A percentile compares a stretch with the other conserved stretches of the same genome.
phyloP scores from a whole-genome alignment of 768 basidiomycete genomes.

The Mycena belliarum region DNA sequence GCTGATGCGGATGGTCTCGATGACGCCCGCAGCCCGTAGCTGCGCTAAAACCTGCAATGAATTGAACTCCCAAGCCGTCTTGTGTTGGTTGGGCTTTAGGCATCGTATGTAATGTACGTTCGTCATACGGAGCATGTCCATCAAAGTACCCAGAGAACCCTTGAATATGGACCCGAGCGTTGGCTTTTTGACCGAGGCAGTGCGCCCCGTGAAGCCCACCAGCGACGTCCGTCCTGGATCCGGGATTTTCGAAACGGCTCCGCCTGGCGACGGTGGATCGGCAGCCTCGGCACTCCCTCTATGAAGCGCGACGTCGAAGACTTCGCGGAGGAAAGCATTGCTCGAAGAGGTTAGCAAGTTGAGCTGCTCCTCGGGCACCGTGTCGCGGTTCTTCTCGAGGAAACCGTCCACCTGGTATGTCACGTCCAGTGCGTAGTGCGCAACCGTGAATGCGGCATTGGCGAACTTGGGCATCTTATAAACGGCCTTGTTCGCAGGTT shows the following conservation, averaged over 20 bases:
- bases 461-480: conserved; percentile 99
- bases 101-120: conserved; percentile 99
- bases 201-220: conserved; percentile 26
- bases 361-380: conserved; percentile 98
- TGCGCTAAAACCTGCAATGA: conserved; percentile 95
- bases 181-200: conserved; percentile 20
- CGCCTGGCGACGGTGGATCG: conserved; percentile 65
- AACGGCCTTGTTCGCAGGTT: conserved; percentile 81
- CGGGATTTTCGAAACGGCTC: conserved; percentile 74
- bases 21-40: conserved; percentile 94
- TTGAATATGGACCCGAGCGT: conserved; percentile 25
- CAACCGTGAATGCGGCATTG: conserved; percentile 94
- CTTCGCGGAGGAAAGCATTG: conserved; percentile 92
- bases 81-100: conserved; percentile 97
- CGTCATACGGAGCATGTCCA: conserved; percentile 96
- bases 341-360: conserved; percentile 79
- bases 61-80: conserved; percentile 94
- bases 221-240: conserved; percentile 39
- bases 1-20: conserved; percentile 98
- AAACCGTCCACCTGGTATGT: conserved; percentile 99
- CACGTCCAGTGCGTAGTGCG: conserved; percentile 97
- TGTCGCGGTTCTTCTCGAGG: conserved; percentile 98
- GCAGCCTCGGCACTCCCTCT: conserved; percentile 62
- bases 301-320: conserved; percentile 87
- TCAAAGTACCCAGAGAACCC: conserved; percentile 44